Conservation (phyloP, 352 stramenopile genomes). For the Phytopythium oedochilum region DNA sequence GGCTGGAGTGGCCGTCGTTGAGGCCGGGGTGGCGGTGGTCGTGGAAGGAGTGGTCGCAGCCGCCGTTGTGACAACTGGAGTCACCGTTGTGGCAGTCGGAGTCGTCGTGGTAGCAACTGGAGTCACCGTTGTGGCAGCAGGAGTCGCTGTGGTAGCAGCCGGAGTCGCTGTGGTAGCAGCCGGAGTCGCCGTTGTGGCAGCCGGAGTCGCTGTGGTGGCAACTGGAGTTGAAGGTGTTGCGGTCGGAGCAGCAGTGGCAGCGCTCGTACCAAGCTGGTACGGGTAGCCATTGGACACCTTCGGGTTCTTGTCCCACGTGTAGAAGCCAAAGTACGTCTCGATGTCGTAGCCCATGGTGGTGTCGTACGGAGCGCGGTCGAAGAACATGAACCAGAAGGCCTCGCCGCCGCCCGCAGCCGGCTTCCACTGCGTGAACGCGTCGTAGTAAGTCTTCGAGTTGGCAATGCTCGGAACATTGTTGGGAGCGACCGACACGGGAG, state of each 20-base stretch:
- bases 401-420: constrained; percentile 35
- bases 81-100: background rate
- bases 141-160: constrained; percentile 1
- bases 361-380: constrained; percentile 53
- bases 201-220: constrained; percentile 4
- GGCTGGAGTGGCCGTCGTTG: constrained; percentile 3
- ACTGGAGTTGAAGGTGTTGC: constrained; percentile 5
- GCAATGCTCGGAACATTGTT: constrained; percentile 46
- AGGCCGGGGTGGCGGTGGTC: too few relatives aligned
- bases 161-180: constrained; percentile 5
- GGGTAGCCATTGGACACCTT: constrained; percentile 41
- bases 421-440: constrained; percentile 58
- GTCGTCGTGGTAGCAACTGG: background rate
- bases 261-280: constrained; percentile 8
- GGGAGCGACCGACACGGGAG: constrained; percentile 21
- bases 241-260: constrained; percentile 1
- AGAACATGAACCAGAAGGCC: constrained; percentile 83
- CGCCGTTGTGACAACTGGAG: background rate
- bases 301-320: constrained; percentile 27
- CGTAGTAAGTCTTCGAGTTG: constrained; percentile 53
- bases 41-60: too few relatives aligned
- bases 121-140: background rate
- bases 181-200: constrained; percentile 3
- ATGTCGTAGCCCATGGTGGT: constrained; percentile 39
- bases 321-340: constrained; percentile 77